phyloP scores from a whole-genome alignment of 2,329 filamentous ascomycete species.

The Verticillium longisporum region DNA sequence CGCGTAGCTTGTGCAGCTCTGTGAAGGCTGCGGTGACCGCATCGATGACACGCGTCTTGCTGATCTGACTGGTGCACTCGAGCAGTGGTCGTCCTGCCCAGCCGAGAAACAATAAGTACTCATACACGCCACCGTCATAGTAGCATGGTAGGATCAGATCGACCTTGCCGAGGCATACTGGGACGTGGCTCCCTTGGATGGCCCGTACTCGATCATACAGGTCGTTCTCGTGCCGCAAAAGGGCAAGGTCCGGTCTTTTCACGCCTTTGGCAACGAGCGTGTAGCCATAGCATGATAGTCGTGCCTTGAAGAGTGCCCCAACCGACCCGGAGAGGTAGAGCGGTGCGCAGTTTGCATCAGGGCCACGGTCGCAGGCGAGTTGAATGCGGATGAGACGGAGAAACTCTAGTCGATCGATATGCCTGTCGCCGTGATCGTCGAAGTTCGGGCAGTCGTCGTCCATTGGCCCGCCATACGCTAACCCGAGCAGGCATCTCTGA shows the following conservation, averaged over 20 bases:
- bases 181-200: conserved; percentile 24
- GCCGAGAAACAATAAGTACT: conserved; percentile 26
- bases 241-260: conserved; percentile 12
- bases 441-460: too few relatives aligned
- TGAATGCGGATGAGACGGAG: conserved; percentile 17
- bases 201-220: conserved; percentile 20
- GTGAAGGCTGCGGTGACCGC: too few relatives aligned
- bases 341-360: conserved; percentile 19
- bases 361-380: conserved; percentile 21
- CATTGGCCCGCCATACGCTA: too few relatives aligned
- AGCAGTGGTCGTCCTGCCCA: conserved; percentile 20
- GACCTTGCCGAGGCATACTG: conserved; percentile 25
- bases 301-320: conserved; percentile 28
- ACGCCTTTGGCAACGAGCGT: conserved; percentile 32
- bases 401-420: conserved; percentile 19
- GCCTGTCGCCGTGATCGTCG: too few relatives aligned
- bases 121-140: conserved; percentile 19
- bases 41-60: too few relatives aligned
- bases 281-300: conserved; percentile 25
- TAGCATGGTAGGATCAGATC: conserved; percentile 21
- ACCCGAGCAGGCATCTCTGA: too few relatives aligned
- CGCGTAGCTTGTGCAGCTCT: too few relatives aligned
- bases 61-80: conserved; percentile 9
- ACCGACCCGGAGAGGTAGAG: conserved; percentile 19
- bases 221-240: conserved; percentile 20